Evolutionary conservation across 2,329 filamentous ascomycete genomes (phyloP).

Genomic region (Teratosphaeriaceae sp.): DNA sequence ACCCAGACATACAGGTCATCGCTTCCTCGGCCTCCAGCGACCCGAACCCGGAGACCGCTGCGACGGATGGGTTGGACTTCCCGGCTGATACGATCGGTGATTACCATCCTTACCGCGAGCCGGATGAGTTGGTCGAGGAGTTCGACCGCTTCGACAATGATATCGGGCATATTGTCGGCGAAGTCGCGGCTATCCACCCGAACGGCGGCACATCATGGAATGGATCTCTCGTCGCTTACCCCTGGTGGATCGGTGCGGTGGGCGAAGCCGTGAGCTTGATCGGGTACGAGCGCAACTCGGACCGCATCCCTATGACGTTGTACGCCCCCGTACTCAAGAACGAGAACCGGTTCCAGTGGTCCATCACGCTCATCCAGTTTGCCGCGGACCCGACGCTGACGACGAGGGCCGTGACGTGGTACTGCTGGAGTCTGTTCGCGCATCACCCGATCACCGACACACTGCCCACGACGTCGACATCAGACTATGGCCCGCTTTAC

Average conservation of each 20-base stretch:
- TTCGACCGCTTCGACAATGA: conserved; percentile 4
- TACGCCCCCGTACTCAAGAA: conserved; percentile 32
- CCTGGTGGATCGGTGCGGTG: conserved; percentile 47
- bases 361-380: conserved; percentile 32
- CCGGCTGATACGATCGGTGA: background rate
- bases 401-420: conserved; percentile 17
- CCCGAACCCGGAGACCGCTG: background rate
- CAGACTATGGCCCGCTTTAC: conserved; percentile 33
- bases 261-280: conserved; percentile 58
- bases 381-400: conserved; percentile 28
- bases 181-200: conserved; percentile 55
- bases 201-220: conserved; percentile 44
- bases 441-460: conserved; percentile 27
- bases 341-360: conserved; percentile 18
- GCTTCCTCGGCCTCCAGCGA: background rate
- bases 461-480: conserved; percentile 28
- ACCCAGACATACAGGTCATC: conserved; percentile 3
- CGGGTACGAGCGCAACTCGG: conserved; percentile 57
- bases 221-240: conserved; percentile 20
- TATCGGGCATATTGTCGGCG: conserved; percentile 44
- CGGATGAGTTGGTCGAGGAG: background rate
- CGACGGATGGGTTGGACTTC: background rate
- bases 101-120: background rate
- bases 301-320: conserved; percentile 45
- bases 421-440: conserved; percentile 22